Conservation (phyloP, 2,329 filamentous ascomycete species). For the Orbilia javanica region DNA sequence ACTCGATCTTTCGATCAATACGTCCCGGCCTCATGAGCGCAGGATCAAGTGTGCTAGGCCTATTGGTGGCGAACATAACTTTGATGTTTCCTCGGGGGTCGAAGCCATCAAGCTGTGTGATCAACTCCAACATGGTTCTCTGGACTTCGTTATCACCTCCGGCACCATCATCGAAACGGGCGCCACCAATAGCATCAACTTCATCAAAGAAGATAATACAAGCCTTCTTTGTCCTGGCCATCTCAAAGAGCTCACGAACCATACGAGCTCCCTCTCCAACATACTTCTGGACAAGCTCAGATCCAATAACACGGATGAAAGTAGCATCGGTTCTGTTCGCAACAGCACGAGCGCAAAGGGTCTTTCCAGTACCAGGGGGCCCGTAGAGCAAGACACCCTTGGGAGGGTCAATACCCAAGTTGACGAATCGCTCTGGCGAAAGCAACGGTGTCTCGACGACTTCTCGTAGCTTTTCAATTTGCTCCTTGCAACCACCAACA, state of each 20-base stretch:
- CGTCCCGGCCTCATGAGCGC: constrained; percentile 95
- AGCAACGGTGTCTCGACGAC: constrained; percentile 98
- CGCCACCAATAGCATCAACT: constrained; percentile 94
- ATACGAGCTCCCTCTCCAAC: constrained; percentile 98
- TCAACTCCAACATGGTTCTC: constrained; percentile 96
- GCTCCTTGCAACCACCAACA: constrained; percentile 98
- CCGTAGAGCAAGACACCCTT: constrained; percentile 98
- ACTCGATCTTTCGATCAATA: constrained; percentile 99
- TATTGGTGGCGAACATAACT: constrained; percentile 99
- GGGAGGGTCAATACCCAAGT: constrained; percentile 97
- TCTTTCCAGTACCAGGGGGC: constrained; percentile 98
- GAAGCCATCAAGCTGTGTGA: constrained; percentile 96
- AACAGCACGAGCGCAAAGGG: constrained; percentile 94
- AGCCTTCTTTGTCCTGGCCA: constrained; percentile 99
- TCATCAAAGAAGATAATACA: constrained; percentile 99
- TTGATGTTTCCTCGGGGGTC: constrained; percentile 98
- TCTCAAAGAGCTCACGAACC: constrained; percentile 98
- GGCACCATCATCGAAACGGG: constrained; percentile 95
- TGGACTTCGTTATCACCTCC: constrained; percentile 98
- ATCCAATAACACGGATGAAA: constrained; percentile 98
- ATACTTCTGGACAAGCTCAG: constrained; percentile 98
- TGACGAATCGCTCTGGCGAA: constrained; percentile 96
- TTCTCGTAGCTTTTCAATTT: constrained; percentile 98
- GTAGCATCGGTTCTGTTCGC: constrained; percentile 98
- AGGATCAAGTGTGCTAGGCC: constrained; percentile 94